phyloP scores from a whole-genome alignment of 257 asterid species.

The Gynochthodes officinalis region DNA sequence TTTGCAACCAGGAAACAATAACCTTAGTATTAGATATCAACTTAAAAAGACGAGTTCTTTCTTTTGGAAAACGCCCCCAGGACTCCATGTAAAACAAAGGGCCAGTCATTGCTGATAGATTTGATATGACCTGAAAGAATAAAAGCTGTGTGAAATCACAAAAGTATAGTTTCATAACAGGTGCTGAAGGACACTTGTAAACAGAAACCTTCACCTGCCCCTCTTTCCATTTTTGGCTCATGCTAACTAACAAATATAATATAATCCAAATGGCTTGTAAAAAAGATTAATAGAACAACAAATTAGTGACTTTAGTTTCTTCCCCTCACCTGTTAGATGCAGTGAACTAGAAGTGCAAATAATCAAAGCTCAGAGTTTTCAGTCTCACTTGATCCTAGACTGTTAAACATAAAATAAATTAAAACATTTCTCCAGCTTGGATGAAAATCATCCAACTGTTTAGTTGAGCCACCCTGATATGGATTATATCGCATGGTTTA shows the following conservation, averaged over 20 bases:
- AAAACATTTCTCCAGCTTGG: too few relatives aligned
- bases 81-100: constrained; percentile 30
- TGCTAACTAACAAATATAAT: neutral
- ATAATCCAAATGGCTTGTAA: neutral
- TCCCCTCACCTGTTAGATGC: too few relatives aligned
- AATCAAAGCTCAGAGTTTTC: too few relatives aligned
- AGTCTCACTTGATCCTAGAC: too few relatives aligned
- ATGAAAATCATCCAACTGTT: too few relatives aligned
- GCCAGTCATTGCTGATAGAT: constrained; percentile 29
- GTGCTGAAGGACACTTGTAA: neutral
- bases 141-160: neutral
- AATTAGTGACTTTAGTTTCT: too few relatives aligned
- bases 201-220: neutral
- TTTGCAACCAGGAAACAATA: constrained; percentile 2
- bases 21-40: constrained; percentile 36
- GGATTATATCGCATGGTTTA: too few relatives aligned
- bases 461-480: too few relatives aligned
- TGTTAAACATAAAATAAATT: too few relatives aligned
- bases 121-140: constrained; percentile 28
- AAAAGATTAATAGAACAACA: neutral
- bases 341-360: too few relatives aligned
- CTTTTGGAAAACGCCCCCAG: constrained; percentile 34
- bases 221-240: neutral
- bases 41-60: constrained; percentile 31
- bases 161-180: neutral